These are phyloP conservation scores for Spizellomyces punctatus DNA, from an alignment of 192 early-diverging fungal species.

Conservation along the genomic window DNA sequence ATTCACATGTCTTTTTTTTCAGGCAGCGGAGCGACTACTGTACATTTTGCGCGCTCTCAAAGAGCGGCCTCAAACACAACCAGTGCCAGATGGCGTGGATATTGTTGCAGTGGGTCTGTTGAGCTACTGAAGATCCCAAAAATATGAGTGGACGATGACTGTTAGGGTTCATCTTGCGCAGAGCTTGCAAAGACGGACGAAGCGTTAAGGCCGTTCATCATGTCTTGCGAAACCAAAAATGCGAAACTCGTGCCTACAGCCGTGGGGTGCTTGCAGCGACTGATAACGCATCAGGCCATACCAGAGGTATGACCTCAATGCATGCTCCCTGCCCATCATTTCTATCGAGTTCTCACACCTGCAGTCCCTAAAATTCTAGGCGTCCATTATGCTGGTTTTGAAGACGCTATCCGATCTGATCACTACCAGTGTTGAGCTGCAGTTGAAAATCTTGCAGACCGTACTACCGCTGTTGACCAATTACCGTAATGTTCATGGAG, in stretches of 20 bases:
- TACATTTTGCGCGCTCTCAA: slow-evolving; percentile 60
- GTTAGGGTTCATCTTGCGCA: slow-evolving; percentile 23
- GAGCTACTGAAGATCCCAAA: not conserved
- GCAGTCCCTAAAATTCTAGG: slow-evolving; percentile 19
- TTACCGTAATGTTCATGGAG: slow-evolving; percentile 77
- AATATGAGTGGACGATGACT: not conserved
- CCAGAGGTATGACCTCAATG: slow-evolving; percentile 57
- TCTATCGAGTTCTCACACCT: not conserved
- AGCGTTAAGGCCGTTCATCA: slow-evolving; percentile 78
- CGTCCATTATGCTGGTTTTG: slow-evolving; percentile 65
- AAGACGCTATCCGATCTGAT: slow-evolving; percentile 72
- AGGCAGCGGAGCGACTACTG: slow-evolving; percentile 70
- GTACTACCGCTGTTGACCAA: slow-evolving; percentile 85
- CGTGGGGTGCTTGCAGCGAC: slow-evolving; percentile 79
- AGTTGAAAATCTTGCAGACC: slow-evolving; percentile 92
- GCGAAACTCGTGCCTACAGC: slow-evolving; percentile 78
- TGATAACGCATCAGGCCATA: slow-evolving; percentile 76
- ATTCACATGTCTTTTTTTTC: not conserved
- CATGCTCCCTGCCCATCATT: not conserved
- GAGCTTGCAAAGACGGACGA: slow-evolving; percentile 79
- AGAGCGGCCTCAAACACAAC: slow-evolving; percentile 51
- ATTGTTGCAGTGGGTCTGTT: slow-evolving; percentile 12
- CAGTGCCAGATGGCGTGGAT: slow-evolving; percentile 40
- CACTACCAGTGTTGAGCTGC: slow-evolving; percentile 76
- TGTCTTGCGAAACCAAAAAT: slow-evolving; percentile 85